Evolutionary conservation across 2,329 filamentous ascomycete species (phyloP), one percentile per base, ranked within the genome.

Genomic region (Penicillium frequentans): DNA sequence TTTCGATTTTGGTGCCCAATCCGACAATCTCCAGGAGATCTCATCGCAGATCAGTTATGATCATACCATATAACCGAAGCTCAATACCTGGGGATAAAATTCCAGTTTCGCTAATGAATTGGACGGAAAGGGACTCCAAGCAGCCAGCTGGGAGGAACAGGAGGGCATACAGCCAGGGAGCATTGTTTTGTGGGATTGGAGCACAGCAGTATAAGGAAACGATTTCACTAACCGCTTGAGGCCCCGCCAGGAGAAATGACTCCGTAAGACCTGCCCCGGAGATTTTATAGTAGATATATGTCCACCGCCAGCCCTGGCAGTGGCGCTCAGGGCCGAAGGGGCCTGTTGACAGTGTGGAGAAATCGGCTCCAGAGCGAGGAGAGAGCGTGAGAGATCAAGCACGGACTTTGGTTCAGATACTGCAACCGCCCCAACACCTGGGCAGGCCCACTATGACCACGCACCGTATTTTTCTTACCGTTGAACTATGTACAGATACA

Each of bases 281-380:
- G 56, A 61, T 61, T 61, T 37, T 61, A 61, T 61, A 61, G 54
- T 58, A 37, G 49, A 50, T 49, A 23, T 23, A 16, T 54, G 24
- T 59, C 50, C 53, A 49, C 57, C 57, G 56, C 57, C 47, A 42
- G 39, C 39, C 39, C 39, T 42, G 39, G 35, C 46, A 47, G 57
- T 59, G 54, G 57, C 53, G 53, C 53, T 53, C 52, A 51, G 53
- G 39, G 39, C 47, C 55, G 49, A 29, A 44, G 43, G 44, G 52
- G 33, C 47, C n/a, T n/a, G 33, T 3, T 21, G 47, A 56, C 48
- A 56, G 49, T 58, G 56, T 59, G 59, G 59, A 61, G 59, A 50
- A 53, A 57, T 39, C 21, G 48, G 16, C 48, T 42, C 24, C n/a
- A 29, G 19, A 16, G n/a, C 11, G 44, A 52, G 27, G 33, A 47